These are phyloP conservation scores for Coelastrella sp. DNA, from an alignment of 139 green algal genomes.

Conservation along the genomic window DNA sequence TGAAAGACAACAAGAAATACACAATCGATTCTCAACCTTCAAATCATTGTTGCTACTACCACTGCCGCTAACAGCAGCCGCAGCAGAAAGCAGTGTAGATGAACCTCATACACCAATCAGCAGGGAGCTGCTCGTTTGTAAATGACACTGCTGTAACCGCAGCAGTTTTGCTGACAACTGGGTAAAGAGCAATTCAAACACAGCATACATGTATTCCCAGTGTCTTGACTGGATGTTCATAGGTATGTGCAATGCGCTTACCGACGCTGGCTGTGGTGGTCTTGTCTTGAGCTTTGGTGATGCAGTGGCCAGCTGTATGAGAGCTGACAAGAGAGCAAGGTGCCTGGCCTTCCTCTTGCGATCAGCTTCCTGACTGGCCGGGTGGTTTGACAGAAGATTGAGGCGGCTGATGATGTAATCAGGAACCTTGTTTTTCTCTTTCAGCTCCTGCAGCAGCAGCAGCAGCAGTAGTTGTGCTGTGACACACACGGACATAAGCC, in stretches of 20 bases:
- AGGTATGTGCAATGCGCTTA: neutral
- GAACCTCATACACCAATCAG: too few species aligned
- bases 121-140: too few species aligned
- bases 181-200: too few species aligned
- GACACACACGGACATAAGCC: neutral
- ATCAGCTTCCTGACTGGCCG: neutral
- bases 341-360: neutral
- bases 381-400: neutral
- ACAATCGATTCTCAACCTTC: neutral
- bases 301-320: conserved; percentile 44
- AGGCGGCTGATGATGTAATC: conserved; percentile 50
- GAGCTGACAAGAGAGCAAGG: conserved; percentile 49
- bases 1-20: neutral
- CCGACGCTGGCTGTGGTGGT: neutral
- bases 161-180: too few species aligned
- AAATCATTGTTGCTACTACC: conserved; percentile 15
- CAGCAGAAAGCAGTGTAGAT: too few species aligned
- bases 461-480: neutral
- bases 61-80: neutral
- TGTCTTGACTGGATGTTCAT: too few species aligned
- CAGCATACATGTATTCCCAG: too few species aligned
- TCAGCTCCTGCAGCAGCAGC: neutral
- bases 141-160: too few species aligned
- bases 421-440: conserved; percentile 19
- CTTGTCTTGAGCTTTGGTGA: neutral